Percentiles rank a stretch among this genome's conserved stretches.
phyloP scores from a whole-genome alignment of 371 early-diverging fungal genomes.

The Dinochytrium kinnereticum region DNA sequence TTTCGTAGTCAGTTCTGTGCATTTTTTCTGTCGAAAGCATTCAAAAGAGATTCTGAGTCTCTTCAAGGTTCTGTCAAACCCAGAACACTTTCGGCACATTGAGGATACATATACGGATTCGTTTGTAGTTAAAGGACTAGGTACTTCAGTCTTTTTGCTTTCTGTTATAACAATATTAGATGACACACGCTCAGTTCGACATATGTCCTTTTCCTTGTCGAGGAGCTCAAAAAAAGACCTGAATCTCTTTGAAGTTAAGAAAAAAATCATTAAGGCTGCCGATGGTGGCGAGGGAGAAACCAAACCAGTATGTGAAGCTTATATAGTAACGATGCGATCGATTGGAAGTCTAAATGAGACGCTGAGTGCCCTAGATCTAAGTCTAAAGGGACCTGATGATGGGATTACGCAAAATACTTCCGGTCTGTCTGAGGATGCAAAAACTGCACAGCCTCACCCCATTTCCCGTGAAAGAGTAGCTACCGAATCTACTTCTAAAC shows the following conservation, averaged over 20 bases:
- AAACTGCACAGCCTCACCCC: no score
- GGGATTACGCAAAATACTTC: no score
- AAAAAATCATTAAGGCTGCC: constrained; percentile 3
- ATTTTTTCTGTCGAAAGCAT: no score
- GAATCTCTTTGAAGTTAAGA: constrained; percentile 41
- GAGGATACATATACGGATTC: constrained; percentile 42
- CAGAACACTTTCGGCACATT: constrained; percentile 51
- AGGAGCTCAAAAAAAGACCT: constrained; percentile 29
- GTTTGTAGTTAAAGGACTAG: constrained; percentile 36
- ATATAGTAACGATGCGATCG: constrained; percentile 26
- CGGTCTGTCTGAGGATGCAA: no score
- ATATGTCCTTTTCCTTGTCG: constrained; percentile 29
- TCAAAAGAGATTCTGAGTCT: not conserved
- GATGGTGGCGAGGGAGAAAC: not conserved
- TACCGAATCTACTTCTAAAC: no score
- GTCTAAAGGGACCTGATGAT: no score
- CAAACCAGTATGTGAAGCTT: not conserved
- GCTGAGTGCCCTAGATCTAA: not conserved
- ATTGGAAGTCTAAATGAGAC: constrained; percentile 16
- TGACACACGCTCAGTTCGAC: constrained; percentile 34
- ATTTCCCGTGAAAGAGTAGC: no score
- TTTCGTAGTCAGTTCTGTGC: not conserved
- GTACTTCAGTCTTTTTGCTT: constrained; percentile 15
- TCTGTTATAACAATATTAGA: constrained; percentile 27
- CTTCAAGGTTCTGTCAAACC: constrained; percentile 48